Evolutionary conservation across 2,329 filamentous ascomycete genomes (phyloP), one percentile per base, ranked within the genome.

Genomic region (Trichoderma cornu-damae): DNA sequence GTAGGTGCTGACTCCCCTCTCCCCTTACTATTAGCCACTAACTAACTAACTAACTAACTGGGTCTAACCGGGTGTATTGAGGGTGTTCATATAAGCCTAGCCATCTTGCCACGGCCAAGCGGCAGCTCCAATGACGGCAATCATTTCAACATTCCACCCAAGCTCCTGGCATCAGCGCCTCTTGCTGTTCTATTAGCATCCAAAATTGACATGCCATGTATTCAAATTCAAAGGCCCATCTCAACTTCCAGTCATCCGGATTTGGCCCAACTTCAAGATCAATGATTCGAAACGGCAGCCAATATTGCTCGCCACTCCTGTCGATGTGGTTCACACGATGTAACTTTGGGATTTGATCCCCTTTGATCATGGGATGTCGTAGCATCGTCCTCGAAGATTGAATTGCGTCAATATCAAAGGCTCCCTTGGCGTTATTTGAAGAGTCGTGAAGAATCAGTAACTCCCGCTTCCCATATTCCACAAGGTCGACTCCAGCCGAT

Each of bases 131-230:
- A 16, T 8, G 18, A 18, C 8, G 9, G 18, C 35, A 5, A 18
- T 38, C n/a, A 38, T 38, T 42, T 53, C 24, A 54, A 4, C 6
- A 48, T 1, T 68, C 66, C 12, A 66, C 35, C 68, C 68, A 69
- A 0, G 61, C 59, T 1, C 67, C 67, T 16, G 66, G 67, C 64
- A 69, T 68, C 1, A 14, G 6, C 0, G 7, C 1, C 2, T 14
- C 12, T 4, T 60, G 47, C 2, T 40, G 51, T 8, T 66, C 64
- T 2, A 67, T 6, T 42, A 56, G 18, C 11, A 3, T 35, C 68
- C 68, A 69, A 7, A 70, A 69, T 12, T 70, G 44, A 1, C 20
- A 42, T 0, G 68, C 67, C 61, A 67, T 63, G 12, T 40, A 62
- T 20, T 69, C 68, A 46, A 63, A 67, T 42, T 69, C 68, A 0